Percentiles rank a stretch among this genome's conserved stretches.
phyloP scores from a whole-genome alignment of 2,329 filamentous ascomycete species.

The Thelonectria rubi region DNA sequence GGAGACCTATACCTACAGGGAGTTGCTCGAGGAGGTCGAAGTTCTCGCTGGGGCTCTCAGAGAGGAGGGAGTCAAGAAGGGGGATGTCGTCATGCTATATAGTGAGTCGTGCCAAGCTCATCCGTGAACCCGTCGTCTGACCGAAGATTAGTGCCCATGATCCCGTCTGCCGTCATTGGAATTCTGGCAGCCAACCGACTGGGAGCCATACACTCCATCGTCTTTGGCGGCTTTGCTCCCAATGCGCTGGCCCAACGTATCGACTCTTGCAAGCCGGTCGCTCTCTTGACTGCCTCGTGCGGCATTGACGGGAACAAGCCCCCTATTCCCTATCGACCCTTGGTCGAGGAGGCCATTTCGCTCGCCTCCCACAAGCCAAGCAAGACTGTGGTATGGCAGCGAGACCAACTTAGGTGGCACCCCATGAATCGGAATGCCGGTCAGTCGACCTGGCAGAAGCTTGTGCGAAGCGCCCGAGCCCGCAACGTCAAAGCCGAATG shows the following conservation, averaged over 20 bases:
- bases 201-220: slow-evolving; percentile 88
- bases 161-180: slow-evolving; percentile 86
- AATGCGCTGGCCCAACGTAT: slow-evolving; percentile 86
- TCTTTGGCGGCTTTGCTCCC: slow-evolving; percentile 92
- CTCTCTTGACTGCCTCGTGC: slow-evolving; percentile 88
- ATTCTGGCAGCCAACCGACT: slow-evolving; percentile 83
- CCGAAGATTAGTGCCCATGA: slow-evolving; percentile 82
- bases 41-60: slow-evolving; percentile 81
- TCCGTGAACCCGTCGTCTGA: slow-evolving; percentile 1
- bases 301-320: slow-evolving; percentile 89
- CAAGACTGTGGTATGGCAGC: slow-evolving; percentile 84
- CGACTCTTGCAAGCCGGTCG: slow-evolving; percentile 78
- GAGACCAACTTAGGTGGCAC: slow-evolving; percentile 79
- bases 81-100: slow-evolving; percentile 90
- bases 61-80: slow-evolving; percentile 82
- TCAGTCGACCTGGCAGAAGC: slow-evolving; percentile 80
- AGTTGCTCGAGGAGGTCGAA: slow-evolving; percentile 83
- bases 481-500: slow-evolving; percentile 75
- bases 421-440: slow-evolving; percentile 71
- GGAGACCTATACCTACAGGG: slow-evolving; percentile 76
- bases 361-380: slow-evolving; percentile 75
- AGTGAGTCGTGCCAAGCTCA: slow-evolving; percentile 62
- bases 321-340: slow-evolving; percentile 77
- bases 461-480: slow-evolving; percentile 75
- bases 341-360: slow-evolving; percentile 77